Conservation (phyloP, 75 land plant species). For the Selaginella tamariscina region DNA sequence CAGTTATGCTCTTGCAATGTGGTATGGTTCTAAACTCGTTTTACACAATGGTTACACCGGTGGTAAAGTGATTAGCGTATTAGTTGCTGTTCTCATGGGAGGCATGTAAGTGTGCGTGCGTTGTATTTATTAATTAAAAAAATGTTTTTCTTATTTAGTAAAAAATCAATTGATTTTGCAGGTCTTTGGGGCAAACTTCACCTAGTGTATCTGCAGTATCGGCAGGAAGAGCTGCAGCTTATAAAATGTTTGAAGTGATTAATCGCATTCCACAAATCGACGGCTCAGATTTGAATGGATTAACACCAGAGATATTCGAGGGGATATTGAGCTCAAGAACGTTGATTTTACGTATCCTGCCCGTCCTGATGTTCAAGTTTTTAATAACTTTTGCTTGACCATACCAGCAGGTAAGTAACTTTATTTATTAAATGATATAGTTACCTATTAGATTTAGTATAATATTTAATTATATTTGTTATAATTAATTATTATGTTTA, state of each 20-base stretch:
- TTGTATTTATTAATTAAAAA: not conserved
- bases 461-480: too few relatives aligned
- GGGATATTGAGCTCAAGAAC: not conserved
- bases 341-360: slow-evolving; percentile 1
- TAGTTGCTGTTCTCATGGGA: not conserved
- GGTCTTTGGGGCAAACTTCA: not conserved
- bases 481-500: too few relatives aligned
- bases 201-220: not conserved
- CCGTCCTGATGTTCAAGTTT: not conserved
- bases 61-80: not conserved
- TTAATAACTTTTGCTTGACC: not conserved
- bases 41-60: not conserved
- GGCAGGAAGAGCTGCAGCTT: not conserved
- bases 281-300: not conserved
- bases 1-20: not conserved
- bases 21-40: not conserved
- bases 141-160: not conserved
- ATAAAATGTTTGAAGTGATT: not conserved
- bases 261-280: not conserved
- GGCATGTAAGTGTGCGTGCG: not conserved
- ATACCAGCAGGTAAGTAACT: slow-evolving; percentile 10
- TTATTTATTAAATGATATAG: too few relatives aligned
- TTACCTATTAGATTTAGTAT: too few relatives aligned
- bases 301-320: not conserved
- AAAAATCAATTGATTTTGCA: not conserved